These are phyloP conservation scores for Moricandia arvensis DNA, from an alignment of 345 rosid species.

Conservation along the genomic window DNA sequence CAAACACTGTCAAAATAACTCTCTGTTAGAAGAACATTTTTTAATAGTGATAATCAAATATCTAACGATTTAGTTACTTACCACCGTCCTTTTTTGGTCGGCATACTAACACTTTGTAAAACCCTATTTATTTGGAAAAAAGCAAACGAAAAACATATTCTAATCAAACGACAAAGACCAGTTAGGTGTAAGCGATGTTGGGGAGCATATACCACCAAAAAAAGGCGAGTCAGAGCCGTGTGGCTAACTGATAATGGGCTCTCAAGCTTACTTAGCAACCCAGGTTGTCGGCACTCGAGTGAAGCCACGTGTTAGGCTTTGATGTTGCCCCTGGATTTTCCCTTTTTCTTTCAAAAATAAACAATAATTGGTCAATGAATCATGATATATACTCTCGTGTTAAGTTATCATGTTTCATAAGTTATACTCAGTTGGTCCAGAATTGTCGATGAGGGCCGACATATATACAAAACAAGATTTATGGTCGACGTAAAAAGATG, in stretches of 20 bases:
- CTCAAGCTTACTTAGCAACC: background rate
- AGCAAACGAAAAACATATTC: background rate
- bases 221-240: conserved; percentile 22
- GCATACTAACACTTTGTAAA: background rate
- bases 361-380: conserved; percentile 19
- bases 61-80: background rate
- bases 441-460: conserved; percentile 24
- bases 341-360: background rate
- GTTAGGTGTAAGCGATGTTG: conserved; percentile 9
- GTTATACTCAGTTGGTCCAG: conserved; percentile 21
- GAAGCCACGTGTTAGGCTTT: conserved; percentile 10
- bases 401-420: conserved; percentile 23
- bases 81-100: background rate
- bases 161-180: background rate
- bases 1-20: background rate
- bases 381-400: background rate
- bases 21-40: background rate
- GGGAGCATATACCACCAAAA: conserved; percentile 1
- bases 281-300: conserved; percentile 6
- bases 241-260: conserved; percentile 8
- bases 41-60: background rate
- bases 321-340: background rate
- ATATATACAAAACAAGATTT: conserved; percentile 1
- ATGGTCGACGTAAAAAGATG: no score
- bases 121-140: background rate